A percentile compares a stretch with the other conserved stretches of the same genome.
These are phyloP conservation scores for Ormosia emarginata DNA, from an alignment of 306 rosid genomes.

Conservation along the genomic window DNA sequence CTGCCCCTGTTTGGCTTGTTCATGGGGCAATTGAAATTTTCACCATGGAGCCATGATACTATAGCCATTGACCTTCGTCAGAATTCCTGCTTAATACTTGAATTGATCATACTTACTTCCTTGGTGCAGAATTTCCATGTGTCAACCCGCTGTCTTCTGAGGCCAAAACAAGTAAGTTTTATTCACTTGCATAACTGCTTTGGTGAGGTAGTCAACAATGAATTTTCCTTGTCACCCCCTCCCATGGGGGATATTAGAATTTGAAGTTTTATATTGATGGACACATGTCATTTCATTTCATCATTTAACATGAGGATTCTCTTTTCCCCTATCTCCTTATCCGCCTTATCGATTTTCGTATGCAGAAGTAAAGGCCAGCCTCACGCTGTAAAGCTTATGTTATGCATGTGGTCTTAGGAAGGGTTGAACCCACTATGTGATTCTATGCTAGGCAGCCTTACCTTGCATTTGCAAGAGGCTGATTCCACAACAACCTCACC, in stretches of 20 bases:
- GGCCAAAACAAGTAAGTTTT: slow-evolving; percentile 45
- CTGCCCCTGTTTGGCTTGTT: not conserved
- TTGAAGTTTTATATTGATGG: slow-evolving; percentile 1
- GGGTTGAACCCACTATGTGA: not conserved
- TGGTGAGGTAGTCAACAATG: not conserved
- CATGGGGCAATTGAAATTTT: not conserved
- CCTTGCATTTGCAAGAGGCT: not conserved
- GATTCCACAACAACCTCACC: not conserved
- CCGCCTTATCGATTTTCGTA: not conserved
- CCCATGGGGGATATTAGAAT: not conserved
- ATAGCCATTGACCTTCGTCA: not conserved
- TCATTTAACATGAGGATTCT: not conserved
- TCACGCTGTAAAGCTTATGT: not conserved
- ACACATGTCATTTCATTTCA: not conserved
- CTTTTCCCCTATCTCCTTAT: not conserved
- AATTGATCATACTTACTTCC: slow-evolving; percentile 24
- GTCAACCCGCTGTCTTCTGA: slow-evolving; percentile 40
- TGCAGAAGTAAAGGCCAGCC: not conserved
- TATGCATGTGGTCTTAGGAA: not conserved
- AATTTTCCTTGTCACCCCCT: not conserved
- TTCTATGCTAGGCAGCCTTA: not conserved
- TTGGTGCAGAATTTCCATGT: slow-evolving; percentile 63
- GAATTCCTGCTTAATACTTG: not conserved
- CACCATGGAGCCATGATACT: not conserved
- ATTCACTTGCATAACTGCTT: slow-evolving; percentile 17